Evolutionary conservation across 768 basidiomycete genomes (phyloP).

Genomic region (Collybia sordida): DNA sequence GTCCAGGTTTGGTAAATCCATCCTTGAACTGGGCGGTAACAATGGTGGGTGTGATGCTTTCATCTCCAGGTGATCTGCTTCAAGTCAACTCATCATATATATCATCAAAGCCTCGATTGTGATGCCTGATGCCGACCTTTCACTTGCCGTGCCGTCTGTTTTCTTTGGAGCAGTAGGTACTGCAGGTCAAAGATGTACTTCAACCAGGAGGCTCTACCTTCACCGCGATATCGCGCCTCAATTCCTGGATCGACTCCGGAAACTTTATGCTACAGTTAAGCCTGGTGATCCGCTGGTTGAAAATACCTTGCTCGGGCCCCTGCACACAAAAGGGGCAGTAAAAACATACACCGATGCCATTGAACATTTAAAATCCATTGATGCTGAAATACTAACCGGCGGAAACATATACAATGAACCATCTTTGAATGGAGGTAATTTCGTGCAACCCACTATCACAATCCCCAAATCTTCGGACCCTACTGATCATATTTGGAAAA

Average conservation of each 20-base stretch:
- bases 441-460: constrained; percentile 86
- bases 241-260: constrained; percentile 74
- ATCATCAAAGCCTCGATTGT: constrained; percentile 73
- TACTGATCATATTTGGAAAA: constrained; percentile 64
- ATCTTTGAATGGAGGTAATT: constrained; percentile 71
- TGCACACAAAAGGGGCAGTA: constrained; percentile 76
- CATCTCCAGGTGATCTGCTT: constrained; percentile 11
- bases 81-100: constrained; percentile 16
- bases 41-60: constrained; percentile 58
- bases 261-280: constrained; percentile 66
- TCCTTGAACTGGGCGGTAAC: constrained; percentile 94
- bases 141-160: constrained; percentile 85
- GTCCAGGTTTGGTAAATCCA: constrained; percentile 83
- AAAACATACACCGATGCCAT: constrained; percentile 63
- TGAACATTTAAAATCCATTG: constrained; percentile 55
- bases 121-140: constrained; percentile 91
- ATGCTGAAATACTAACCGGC: constrained; percentile 79
- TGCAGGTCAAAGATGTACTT: constrained; percentile 80
- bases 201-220: constrained; percentile 87
- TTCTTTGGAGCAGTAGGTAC: constrained; percentile 93
- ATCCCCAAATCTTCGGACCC: constrained; percentile 59
- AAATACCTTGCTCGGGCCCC: constrained; percentile 78
- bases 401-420: constrained; percentile 53
- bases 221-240: constrained; percentile 76
- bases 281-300: constrained; percentile 85